A percentile compares a stretch with the other conserved stretches of the same genome.
These are phyloP conservation scores for Alternaria arborescens DNA, from an alignment of 2,329 filamentous ascomycete species.

Conservation along the genomic window DNA sequence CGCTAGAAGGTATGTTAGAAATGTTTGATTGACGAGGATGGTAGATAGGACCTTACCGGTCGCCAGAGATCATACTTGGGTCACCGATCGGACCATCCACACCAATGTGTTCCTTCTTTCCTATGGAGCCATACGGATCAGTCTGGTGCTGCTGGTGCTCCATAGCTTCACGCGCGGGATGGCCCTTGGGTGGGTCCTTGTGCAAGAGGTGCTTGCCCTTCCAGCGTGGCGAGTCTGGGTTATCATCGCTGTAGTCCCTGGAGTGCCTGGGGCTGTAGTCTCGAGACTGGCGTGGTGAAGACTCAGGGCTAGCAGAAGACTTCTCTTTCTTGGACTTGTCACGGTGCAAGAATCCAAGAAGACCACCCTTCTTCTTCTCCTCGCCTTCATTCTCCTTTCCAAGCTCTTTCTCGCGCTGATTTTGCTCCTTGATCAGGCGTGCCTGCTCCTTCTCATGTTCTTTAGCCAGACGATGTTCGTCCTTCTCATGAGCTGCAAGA, in stretches of 20 bases:
- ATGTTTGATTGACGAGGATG: neutral
- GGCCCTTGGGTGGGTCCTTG: conserved; percentile 53
- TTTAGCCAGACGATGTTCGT: conserved; percentile 10
- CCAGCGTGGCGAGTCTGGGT: conserved; percentile 28
- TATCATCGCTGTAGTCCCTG: conserved; percentile 34
- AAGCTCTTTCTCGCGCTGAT: conserved; percentile 25
- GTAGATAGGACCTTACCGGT: conserved; percentile 34
- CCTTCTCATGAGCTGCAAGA: conserved; percentile 35
- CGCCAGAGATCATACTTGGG: conserved; percentile 35
- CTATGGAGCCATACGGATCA: conserved; percentile 14
- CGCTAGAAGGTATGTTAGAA: conserved; percentile 19
- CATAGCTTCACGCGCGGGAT: conserved; percentile 43
- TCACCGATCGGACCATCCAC: conserved; percentile 43
- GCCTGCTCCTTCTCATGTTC: conserved; percentile 25
- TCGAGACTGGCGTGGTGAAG: conserved; percentile 28
- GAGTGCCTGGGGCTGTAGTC: conserved; percentile 32
- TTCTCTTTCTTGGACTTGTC: conserved; percentile 52
- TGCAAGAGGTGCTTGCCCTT: conserved; percentile 50
- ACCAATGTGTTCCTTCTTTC: conserved; percentile 40
- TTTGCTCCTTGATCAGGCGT: conserved; percentile 26
- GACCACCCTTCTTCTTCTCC: conserved; percentile 51
- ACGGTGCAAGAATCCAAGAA: conserved; percentile 54
- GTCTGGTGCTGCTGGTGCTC: conserved; percentile 28
- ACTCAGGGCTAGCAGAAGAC: conserved; percentile 22
- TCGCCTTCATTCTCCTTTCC: conserved; percentile 33